A percentile compares a stretch with the other conserved stretches of the same genome.
These are phyloP conservation scores for Phytophthora sp. DNA, from an alignment of 352 stramenopile genomes.

Conservation along the genomic window DNA sequence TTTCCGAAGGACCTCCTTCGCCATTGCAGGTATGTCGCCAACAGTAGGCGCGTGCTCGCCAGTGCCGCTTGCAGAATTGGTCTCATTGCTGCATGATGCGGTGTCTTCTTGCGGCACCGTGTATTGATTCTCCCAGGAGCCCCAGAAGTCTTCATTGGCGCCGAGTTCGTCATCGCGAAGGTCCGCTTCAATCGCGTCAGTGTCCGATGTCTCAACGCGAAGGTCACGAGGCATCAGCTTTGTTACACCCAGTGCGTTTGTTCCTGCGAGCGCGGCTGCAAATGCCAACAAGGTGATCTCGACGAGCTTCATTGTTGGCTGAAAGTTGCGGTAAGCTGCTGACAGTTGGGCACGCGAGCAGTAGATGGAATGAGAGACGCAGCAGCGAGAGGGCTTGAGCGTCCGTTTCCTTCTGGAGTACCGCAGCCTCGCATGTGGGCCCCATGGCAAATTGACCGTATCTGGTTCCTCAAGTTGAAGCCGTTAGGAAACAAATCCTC, in stretches of 20 bases:
- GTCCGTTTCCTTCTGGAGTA: conserved; percentile 27
- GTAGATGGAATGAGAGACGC: conserved; percentile 22
- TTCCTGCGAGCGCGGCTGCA: background rate
- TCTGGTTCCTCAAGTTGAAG: conserved; percentile 26
- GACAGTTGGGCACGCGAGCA: conserved; percentile 21
- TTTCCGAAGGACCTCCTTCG: conserved; percentile 10
- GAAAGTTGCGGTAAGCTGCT: background rate
- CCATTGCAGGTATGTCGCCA: conserved; percentile 10
- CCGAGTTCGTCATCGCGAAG: conserved; percentile 30
- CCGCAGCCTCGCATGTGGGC: conserved; percentile 27
- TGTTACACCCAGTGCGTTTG: conserved; percentile 1
- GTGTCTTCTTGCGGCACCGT: conserved; percentile 1
- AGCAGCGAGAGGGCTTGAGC: conserved; percentile 19
- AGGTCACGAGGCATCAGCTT: conserved; percentile 11
- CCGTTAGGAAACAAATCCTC: conserved; percentile 31
- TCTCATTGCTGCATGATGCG: background rate
- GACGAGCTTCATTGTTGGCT: conserved; percentile 20
- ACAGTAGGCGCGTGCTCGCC: background rate
- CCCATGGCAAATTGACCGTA: background rate
- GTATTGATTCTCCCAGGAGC: conserved; percentile 18
- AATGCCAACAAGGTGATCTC: conserved; percentile 3
- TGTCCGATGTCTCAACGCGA: conserved; percentile 12
- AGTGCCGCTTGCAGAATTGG: conserved; percentile 2
- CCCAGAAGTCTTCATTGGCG: conserved; percentile 24
- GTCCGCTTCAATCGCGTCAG: background rate